Base-by-base conservation (phyloP, 306 rosid species). In the Vicia sativa region DNA sequence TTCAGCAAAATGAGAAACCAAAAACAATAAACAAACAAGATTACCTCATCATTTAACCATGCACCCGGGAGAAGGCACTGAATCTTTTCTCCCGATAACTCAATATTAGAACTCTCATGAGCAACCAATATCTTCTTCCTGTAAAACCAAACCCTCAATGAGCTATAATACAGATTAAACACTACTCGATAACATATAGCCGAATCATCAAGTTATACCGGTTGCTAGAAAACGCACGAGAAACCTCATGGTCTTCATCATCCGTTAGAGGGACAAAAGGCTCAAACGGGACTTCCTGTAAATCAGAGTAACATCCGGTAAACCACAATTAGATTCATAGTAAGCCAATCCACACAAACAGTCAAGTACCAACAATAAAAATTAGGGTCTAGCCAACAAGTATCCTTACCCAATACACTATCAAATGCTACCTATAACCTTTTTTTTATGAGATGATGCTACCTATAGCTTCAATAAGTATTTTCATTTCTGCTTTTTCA, bases 31-130 rank as follows among this genome's bases (percentile, higher is more conserved):
- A 61, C 60, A 64, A 49, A 66, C 61, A 74, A 81, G 67, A 70
- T 68, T 65, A 95, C 99, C 96, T 91, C 99, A 75, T 95, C 99
- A 57, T 95, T 95, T 73, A 95, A 78, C 99, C 99, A 95, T 12
- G 84, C 92, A 25, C 81, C 75, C 0, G 92, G 89, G 41, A 83
- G 59, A 65, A 95, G 92, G 78, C 99, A 91, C 73, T 74, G 91
- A 60, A 95, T 60, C 72, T 69, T 62, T 64, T 91, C 87, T 21
- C 86, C 97, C 0, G 87, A 81, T 37, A 95, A 87, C 77, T 76
- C 88, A 46, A 95, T 85, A 77, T 85, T 90, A 28, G 99, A 88
- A 77, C 67, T 86, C 60, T 82, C 79, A 65, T 95, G 99, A 43
- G 75, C 46, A 65, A 87, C 89, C 93, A 95, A 81, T 74, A 87